These are phyloP conservation scores for Rhipidocladum racemiflorum DNA, from an alignment of 176 grass and related monocot genomes.

Conservation along the genomic window DNA sequence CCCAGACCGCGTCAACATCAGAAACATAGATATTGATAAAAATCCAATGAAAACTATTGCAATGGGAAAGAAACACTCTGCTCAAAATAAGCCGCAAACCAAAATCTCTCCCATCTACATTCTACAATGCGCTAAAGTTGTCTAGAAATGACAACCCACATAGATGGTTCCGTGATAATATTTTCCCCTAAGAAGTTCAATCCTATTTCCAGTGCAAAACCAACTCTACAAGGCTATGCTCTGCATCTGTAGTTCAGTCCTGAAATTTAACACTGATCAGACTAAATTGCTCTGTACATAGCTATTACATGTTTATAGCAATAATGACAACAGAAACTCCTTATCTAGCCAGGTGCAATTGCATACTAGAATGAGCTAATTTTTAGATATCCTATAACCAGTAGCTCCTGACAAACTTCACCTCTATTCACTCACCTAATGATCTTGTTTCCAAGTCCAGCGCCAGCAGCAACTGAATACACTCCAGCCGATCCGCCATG, in stretches of 20 bases:
- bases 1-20: constrained; percentile 60
- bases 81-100: background rate
- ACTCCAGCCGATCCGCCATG: constrained; percentile 73
- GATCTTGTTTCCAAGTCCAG: constrained; percentile 42
- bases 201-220: background rate
- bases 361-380: background rate
- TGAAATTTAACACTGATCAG: background rate
- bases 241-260: background rate
- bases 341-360: background rate
- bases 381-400: background rate
- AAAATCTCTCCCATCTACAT: background rate
- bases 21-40: constrained; percentile 8
- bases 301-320: background rate
- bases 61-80: background rate
- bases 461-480: constrained; percentile 53
- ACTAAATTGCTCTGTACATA: background rate
- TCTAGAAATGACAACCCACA: background rate
- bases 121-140: background rate
- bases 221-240: background rate
- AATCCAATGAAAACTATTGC: background rate
- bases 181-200: background rate
- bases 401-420: background rate
- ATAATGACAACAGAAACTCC: background rate
- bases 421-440: too few species aligned
- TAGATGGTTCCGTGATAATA: background rate